Base-by-base conservation (phyloP, 2,329 filamentous ascomycete genomes). In the Aspergillus sergii region DNA sequence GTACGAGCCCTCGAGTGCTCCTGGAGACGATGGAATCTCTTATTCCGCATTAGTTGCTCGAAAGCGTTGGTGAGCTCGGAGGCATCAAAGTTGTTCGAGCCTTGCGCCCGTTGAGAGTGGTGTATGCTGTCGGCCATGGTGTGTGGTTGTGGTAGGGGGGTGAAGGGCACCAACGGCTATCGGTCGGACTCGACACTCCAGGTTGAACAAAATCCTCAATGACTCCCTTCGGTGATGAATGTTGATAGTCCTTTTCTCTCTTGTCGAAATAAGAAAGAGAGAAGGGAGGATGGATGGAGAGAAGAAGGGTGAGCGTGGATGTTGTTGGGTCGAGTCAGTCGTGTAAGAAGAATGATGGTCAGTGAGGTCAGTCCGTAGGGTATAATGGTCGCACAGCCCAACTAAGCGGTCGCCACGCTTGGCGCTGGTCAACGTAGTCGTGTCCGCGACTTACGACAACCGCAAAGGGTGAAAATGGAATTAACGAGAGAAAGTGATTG, bases 1-100 rank as follows among this genome's bases (percentile, higher is more conserved):
- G 87, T 84, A 65, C 85, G 83, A 39, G 89, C 88, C 60, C 84
- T 82, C 43, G 83, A 81, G 43, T 82, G 81, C 69, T 88, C 86
- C 71, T 90, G 88, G 57, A 97, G 84, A 67, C 94, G 91, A 76
- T 92, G 94, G 83, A 97, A 88, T 77, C 93, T 88, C 82, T 92
- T 94, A 62, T 91, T 93, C 76, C 92, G 90, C 74, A 98, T 85
- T 64, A 96, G 83, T 68, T 93, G 90, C 76, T 96, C 92, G 78
- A 97, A 97, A 74, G 93, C 91, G 72, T 90, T 82, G 58, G 91
- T 90, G 72, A 98, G 82, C 64, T 93, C 91, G 72, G 88, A 85
- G 30, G 93, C 92, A 88, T 93, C 91, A 74, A 90, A 89, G 71
- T 87, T 73, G 64, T 70, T 62, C 56, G 65, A 58, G 53, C 64